Evolutionary conservation across 306 rosid genomes (phyloP).

Genomic region (Mimosa bimucronata): DNA sequence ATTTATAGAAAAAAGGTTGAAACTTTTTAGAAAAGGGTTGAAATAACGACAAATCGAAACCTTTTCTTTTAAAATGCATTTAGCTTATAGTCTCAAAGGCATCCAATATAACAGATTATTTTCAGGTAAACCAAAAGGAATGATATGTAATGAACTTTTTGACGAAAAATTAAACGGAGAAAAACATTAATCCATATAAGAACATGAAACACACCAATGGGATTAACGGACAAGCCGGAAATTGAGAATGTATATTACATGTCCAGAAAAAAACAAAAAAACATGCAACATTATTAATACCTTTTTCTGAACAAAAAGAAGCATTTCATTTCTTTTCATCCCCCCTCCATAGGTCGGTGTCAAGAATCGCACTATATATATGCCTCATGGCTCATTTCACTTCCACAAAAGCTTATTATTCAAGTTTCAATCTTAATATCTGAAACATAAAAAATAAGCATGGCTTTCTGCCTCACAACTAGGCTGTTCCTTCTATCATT

Average conservation of each 20-base stretch:
- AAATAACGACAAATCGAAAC: no score
- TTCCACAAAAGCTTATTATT: not conserved
- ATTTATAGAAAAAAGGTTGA: no score
- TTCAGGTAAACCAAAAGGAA: no score
- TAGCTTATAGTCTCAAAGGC: no score
- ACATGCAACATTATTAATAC: no score
- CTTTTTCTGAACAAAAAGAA: no score
- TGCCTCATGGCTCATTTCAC: not conserved
- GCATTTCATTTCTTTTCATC: not conserved
- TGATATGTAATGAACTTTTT: not conserved
- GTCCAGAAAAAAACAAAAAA: not conserved
- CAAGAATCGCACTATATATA: not conserved
- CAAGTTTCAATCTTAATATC: not conserved
- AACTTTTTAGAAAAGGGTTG: no score
- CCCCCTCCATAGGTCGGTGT: not conserved
- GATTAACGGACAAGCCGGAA: not conserved
- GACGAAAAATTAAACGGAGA: not conserved
- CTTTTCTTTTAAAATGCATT: no score
- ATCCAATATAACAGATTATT: no score
- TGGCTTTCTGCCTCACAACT: not conserved
- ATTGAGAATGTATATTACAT: not conserved
- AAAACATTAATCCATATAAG: not conserved
- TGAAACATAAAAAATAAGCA: not conserved
- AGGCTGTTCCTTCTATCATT: not conserved
- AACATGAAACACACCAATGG: not conserved